Evolutionary conservation across 169 alveolate genomes (phyloP).

Genomic region (Eimeria acervulina): DNA sequence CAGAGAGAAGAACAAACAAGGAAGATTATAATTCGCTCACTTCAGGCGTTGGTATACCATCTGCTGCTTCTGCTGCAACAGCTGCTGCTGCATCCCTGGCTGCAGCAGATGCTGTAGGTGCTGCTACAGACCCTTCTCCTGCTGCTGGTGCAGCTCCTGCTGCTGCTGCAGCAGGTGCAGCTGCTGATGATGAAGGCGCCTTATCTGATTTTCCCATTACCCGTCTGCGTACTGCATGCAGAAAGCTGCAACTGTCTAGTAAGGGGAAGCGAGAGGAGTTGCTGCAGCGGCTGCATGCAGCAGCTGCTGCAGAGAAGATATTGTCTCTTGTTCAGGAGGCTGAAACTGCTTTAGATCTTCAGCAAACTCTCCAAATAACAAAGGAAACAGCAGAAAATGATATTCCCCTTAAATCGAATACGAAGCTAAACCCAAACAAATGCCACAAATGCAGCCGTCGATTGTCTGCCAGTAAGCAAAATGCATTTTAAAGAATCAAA

Average conservation of each 20-base stretch:
- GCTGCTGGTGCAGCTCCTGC: background rate
- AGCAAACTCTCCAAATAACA: no score
- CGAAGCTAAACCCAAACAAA: background rate
- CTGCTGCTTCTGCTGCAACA: background rate
- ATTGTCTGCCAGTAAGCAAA: background rate
- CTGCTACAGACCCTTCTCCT: background rate
- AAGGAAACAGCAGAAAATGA: background rate
- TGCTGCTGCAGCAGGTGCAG: background rate
- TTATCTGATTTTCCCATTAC: background rate
- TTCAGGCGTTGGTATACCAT: background rate
- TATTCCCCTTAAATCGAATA: background rate
- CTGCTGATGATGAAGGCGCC: background rate
- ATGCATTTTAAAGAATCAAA: no score
- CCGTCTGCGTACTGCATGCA: conserved; percentile 29
- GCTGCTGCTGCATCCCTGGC: background rate
- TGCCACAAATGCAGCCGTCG: conserved; percentile 39
- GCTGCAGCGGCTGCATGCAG: background rate
- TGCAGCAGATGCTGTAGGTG: background rate
- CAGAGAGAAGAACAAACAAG: no score
- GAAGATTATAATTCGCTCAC: background rate
- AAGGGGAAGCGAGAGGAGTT: conserved; percentile 56
- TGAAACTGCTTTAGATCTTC: background rate
- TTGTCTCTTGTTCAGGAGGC: background rate
- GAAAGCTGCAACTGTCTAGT: conserved; percentile 65
- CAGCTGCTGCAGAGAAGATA: background rate